Percentiles rank a stretch among this genome's conserved stretches.
Conservation (phyloP, 768 basidiomycete species). For the Xanthoconium stramineum region DNA sequence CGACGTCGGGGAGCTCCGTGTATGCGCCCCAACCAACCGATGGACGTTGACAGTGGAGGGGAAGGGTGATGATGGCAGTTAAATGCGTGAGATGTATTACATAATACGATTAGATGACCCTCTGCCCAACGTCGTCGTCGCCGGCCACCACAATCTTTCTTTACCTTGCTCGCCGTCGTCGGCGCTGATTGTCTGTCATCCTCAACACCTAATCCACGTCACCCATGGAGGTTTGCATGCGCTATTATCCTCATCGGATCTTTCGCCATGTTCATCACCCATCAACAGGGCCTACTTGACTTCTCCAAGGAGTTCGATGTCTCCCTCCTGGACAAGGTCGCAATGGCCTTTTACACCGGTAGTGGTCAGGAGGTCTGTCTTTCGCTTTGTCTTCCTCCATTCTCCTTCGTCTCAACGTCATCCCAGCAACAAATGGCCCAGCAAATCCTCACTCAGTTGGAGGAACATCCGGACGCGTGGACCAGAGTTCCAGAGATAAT, state of each 20-base stretch:
- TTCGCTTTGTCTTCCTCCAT: slow-evolving; percentile 5
- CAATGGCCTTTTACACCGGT: slow-evolving; percentile 87
- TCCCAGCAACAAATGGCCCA: slow-evolving; percentile 92
- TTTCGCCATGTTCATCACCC: slow-evolving; percentile 3
- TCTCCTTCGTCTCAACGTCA: slow-evolving; percentile 6
- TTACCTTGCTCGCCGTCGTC: slow-evolving; percentile 10
- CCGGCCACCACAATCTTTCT: slow-evolving; percentile 6
- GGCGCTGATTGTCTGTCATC: slow-evolving; percentile 2
- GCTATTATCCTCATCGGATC: not conserved
- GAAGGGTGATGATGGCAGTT: not conserved
- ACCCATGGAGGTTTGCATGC: slow-evolving; percentile 38
- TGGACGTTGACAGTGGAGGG: not conserved
- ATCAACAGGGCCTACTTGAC: slow-evolving; percentile 77
- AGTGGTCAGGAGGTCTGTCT: slow-evolving; percentile 71
- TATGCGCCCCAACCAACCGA: no score
- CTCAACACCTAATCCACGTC: slow-evolving; percentile 12
- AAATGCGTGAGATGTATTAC: slow-evolving; percentile 28
- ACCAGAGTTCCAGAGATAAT: slow-evolving; percentile 93
- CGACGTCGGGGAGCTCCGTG: not conserved
- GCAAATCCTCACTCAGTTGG: slow-evolving; percentile 90
- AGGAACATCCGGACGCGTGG: slow-evolving; percentile 96
- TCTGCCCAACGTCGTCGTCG: slow-evolving; percentile 32
- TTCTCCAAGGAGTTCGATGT: slow-evolving; percentile 94
- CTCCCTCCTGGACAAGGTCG: slow-evolving; percentile 87
- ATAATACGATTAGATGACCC: slow-evolving; percentile 37